phyloP scores from a whole-genome alignment of 2,329 filamentous ascomycete species.

The Fusarium sp. region DNA sequence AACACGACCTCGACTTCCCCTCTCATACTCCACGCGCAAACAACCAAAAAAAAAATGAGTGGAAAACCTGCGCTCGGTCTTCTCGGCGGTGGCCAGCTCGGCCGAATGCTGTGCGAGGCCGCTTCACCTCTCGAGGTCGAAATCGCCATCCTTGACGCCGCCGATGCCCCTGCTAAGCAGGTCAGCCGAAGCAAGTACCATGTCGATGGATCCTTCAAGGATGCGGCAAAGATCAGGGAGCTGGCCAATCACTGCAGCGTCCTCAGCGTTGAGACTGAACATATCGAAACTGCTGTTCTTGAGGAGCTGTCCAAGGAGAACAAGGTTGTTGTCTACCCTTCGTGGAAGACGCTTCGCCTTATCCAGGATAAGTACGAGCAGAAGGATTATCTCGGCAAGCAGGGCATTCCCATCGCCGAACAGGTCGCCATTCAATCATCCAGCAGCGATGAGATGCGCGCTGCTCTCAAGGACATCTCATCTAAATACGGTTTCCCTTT shows the following conservation, averaged over 20 bases:
- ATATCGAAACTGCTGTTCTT: conserved; percentile 89
- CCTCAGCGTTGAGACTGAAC: conserved; percentile 94
- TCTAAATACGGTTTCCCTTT: conserved; percentile 81
- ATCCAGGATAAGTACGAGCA: conserved; percentile 96
- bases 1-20: conserved; percentile 3
- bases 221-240: conserved; percentile 80
- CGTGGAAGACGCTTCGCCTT: conserved; percentile 85
- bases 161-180: conserved; percentile 85
- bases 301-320: conserved; percentile 81
- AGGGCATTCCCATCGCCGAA: conserved; percentile 78
- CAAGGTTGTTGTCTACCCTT: conserved; percentile 75
- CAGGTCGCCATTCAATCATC: conserved; percentile 72
- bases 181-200: conserved; percentile 81
- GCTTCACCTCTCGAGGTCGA: conserved; percentile 80
- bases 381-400: conserved; percentile 80
- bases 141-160: conserved; percentile 82
- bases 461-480: conserved; percentile 74
- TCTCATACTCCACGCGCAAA: not conserved
- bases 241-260: conserved; percentile 84
- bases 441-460: conserved; percentile 67
- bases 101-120: conserved; percentile 94
- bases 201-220: conserved; percentile 89
- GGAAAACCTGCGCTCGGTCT: conserved; percentile 58
- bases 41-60: conserved; percentile 3
- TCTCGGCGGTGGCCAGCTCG: conserved; percentile 79